phyloP scores from a whole-genome alignment of 768 basidiomycete genomes.

The Dentipellis fragilis region DNA sequence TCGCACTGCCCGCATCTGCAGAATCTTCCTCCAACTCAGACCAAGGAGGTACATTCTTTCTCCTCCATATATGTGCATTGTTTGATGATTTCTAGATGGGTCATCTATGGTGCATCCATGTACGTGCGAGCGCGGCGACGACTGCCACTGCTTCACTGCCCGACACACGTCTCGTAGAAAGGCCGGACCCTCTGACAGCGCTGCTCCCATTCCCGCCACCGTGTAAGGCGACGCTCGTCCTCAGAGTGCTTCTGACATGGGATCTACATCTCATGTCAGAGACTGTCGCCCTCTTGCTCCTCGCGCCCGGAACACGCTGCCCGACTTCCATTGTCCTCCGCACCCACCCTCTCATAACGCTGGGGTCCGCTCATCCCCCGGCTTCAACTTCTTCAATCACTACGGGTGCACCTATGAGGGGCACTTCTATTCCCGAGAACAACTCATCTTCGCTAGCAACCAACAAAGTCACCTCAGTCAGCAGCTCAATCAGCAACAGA shows the following conservation, averaged over 20 bases:
- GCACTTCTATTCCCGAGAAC: constrained; percentile 28
- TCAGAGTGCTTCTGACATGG: neutral
- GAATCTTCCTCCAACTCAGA: constrained; percentile 54
- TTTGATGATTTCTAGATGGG: neutral
- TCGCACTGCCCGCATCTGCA: constrained; percentile 32
- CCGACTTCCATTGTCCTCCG: neutral
- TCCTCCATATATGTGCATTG: neutral
- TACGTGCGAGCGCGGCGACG: constrained; percentile 22
- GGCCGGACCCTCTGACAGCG: neutral
- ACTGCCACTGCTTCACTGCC: constrained; percentile 7
- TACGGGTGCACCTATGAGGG: constrained; percentile 58
- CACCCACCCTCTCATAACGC: constrained; percentile 10
- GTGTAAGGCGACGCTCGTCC: neutral
- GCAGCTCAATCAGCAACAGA: no score
- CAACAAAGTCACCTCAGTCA: neutral
- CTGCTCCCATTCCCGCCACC: neutral
- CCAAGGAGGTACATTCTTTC: constrained; percentile 27
- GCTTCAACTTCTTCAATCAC: constrained; percentile 48
- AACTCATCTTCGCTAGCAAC: neutral
- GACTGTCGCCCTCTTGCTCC: constrained; percentile 59
- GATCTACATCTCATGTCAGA: constrained; percentile 9
- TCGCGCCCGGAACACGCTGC: constrained; percentile 27
- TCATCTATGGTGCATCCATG: constrained; percentile 16
- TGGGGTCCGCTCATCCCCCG: constrained; percentile 27
- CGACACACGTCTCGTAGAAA: constrained; percentile 6